Conservation (phyloP, 2,329 filamentous ascomycete species). For the Fusarium mundagurra region DNA sequence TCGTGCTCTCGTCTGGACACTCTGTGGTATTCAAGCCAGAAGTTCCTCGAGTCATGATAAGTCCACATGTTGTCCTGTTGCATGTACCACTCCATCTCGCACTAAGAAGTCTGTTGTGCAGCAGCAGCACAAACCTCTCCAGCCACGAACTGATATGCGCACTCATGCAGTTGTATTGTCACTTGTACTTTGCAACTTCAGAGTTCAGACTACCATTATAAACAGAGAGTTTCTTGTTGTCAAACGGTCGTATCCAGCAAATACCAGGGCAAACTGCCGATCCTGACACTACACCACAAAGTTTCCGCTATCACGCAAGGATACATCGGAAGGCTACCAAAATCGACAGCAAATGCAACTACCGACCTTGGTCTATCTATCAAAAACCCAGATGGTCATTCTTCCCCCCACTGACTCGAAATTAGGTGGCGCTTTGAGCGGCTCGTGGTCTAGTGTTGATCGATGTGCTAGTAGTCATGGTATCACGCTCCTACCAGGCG, state of each 20-base stretch:
- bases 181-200: not conserved
- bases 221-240: not conserved
- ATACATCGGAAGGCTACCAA: not conserved
- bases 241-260: not conserved
- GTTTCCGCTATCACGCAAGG: slow-evolving; percentile 1
- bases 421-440: slow-evolving; percentile 36
- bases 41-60: not conserved
- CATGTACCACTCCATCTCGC: not conserved
- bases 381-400: slow-evolving; percentile 6
- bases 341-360: not conserved
- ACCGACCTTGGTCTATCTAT: not conserved
- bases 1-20: not conserved
- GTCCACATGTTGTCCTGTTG: not conserved
- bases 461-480: not conserved
- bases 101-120: not conserved
- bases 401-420: slow-evolving; percentile 16
- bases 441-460: slow-evolving; percentile 10
- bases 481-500: not conserved
- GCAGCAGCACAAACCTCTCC: not conserved
- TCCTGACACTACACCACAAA: slow-evolving; percentile 9
- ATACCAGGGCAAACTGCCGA: slow-evolving; percentile 9
- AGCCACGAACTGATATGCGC: not conserved
- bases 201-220: not conserved
- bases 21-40: not conserved
- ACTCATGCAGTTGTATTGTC: not conserved